These are phyloP conservation scores for Penicillium longicatenatum DNA, from an alignment of 495 filamentous ascomycete genomes.

Conservation along the genomic window DNA sequence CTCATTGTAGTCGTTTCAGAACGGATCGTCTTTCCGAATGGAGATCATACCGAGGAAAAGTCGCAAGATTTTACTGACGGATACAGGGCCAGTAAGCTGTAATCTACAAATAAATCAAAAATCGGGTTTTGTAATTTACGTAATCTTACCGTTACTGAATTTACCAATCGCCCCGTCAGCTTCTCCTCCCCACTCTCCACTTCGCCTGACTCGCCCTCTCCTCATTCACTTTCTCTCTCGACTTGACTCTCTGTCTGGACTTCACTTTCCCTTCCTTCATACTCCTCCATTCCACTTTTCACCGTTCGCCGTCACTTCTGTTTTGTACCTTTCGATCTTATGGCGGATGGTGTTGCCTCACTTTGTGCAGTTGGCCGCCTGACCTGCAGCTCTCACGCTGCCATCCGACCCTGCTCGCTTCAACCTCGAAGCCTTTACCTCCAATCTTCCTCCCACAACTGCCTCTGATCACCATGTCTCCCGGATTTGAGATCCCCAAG, in stretches of 20 bases:
- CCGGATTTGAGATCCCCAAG: constrained; percentile 47
- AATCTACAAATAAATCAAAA: neutral
- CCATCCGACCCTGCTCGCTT: constrained; percentile 37
- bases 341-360: constrained; percentile 43
- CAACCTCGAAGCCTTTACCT: constrained; percentile 21
- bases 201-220: constrained; percentile 25
- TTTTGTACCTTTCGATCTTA: constrained; percentile 30
- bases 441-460: constrained; percentile 16
- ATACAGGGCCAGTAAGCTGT: no score
- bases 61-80: no score
- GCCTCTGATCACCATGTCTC: constrained; percentile 37
- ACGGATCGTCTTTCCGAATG: constrained; percentile 14
- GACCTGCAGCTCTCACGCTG: constrained; percentile 50
- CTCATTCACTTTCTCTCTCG: constrained; percentile 16
- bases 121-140: constrained; percentile 19
- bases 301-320: constrained; percentile 3
- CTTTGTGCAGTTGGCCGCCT: constrained; percentile 46
- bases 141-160: constrained; percentile 4
- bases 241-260: neutral
- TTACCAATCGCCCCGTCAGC: constrained; percentile 32
- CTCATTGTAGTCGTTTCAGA: neutral
- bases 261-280: constrained; percentile 7
- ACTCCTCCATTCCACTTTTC: neutral
- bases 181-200: constrained; percentile 35
- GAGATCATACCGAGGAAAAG: constrained; percentile 8